Base-by-base conservation (phyloP, 441 rosid genomes). In the Adansonia grandidieri region DNA sequence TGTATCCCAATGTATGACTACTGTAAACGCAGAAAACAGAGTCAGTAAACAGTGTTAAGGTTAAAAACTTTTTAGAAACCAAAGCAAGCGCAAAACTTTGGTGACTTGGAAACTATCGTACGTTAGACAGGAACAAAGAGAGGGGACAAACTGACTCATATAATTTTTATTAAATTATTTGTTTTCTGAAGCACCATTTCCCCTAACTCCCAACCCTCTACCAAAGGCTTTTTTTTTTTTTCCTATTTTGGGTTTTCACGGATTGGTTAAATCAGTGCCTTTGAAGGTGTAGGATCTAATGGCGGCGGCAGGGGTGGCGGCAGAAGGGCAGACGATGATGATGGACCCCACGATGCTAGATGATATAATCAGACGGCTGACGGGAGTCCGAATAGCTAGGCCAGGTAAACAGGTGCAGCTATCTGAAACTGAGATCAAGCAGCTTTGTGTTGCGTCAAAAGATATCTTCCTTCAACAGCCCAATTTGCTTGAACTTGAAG, bases 401-500 rank as follows among this genome's bases (percentile, higher is more conserved):
- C 97, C 99, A 2, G 99, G 98, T 60, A 93, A 89, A 82, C 98
- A 89, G 80, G 98, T 93, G 44, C 97, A 90, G 87, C 90, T 92
- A 45, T 92, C 96, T 0, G 98, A 94, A 87, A 72, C 80, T 47
- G 98, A 94, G 86, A 94, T 94, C 93, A 94, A 83, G 86, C 95
- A 92, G 87, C 93, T 94, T n/a, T 90, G 96, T 44, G 84, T 80
- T 44, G 88, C 94, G 15, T 89, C 98, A 2, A 82, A 88, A 60
- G 96, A 90, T 13, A 91, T 91, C 77, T 91, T 91, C 65, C 82
- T 88, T 67, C 88, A 87, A 66, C 98, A 94, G 74, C 97, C 98
- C 65, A 90, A 88, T 86, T 80, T 94, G 87, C 94, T 94, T 22
- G 98, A 94, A 85, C 94, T 94, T 22, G 97, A 93, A 79, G 95